Evolutionary conservation across 2,329 filamentous ascomycete species (phyloP).

Genomic region (Alternaria sp.): DNA sequence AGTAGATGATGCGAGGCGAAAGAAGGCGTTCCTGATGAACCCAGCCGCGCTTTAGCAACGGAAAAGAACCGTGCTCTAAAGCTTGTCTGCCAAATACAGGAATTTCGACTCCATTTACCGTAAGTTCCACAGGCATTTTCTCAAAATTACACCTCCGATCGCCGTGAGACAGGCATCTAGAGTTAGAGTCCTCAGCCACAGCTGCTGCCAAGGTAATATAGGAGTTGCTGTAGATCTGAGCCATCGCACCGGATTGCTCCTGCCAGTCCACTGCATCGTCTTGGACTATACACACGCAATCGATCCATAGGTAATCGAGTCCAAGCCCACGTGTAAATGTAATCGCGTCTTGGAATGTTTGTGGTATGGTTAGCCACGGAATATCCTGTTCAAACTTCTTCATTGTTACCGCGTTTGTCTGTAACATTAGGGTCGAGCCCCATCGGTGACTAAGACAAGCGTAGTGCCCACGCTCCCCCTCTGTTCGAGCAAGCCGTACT

Average conservation of each 20-base stretch:
- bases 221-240: conserved; percentile 2
- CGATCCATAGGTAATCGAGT: conserved; percentile 11
- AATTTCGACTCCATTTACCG: neutral
- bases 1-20: neutral
- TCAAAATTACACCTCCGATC: neutral
- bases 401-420: neutral
- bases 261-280: conserved; percentile 10
- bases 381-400: neutral
- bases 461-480: no score
- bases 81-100: neutral
- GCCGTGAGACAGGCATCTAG: neutral
- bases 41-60: neutral
- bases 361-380: neutral
- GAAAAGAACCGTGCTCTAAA: neutral
- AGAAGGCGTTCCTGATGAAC: neutral
- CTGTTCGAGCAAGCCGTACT: no score
- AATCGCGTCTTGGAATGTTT: conserved; percentile 10
- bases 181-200: neutral
- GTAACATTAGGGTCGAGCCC: neutral
- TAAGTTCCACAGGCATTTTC: neutral
- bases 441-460: conserved; percentile 14
- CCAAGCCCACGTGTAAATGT: conserved; percentile 1
- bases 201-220: neutral
- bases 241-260: conserved; percentile 8
- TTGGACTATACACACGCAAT: conserved; percentile 3